Base-by-base conservation (phyloP, 805 yeast species). In the Myxozyma vanderwaltii region DNA sequence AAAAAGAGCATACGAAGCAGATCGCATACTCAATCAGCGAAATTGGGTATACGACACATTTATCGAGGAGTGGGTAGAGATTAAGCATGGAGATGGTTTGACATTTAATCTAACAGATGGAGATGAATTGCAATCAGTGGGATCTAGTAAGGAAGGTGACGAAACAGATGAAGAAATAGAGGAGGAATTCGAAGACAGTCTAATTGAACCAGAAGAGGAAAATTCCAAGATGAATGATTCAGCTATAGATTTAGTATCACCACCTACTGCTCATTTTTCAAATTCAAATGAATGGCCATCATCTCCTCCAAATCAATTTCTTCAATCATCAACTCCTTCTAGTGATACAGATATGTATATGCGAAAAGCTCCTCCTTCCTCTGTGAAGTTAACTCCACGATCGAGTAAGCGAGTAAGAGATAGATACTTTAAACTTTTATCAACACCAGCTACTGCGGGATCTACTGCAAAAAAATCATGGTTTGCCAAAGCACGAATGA, bases 41-140 rank as follows among this genome's bases (percentile, higher is more conserved):
- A 59, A 56, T 24, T 60, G 64, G 64, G 24, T 39, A 5, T 52
- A 36, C 33, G 64, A 54, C 39, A 61, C 48, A 24, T 51, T 52
- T 35, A 41, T 61, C 17, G 63, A 54, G 31, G 62, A 61, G 27
- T 61, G 64, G 64, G 50, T 58, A 24, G 59, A 61, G 31, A 41
- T 38, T 4, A 19, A 27, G 13, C 26, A 23, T 15, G 38, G 19
- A 2, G 23, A 17, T 31, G 41, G n/a, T 23, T 43, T 40, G 35
- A 46, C 17, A 21, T 31, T 46, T 27, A n/a, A 17, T 6, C 38
- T 46, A 8, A 31, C 39, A 4, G 43, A 36, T n/a, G 19, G 21
- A 5, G 39, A 51, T 6, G 15, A 38, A 8, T 38, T 38, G n/a
- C 21, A 6, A 13, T 13, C 41, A 13, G 21, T 38, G 6, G 41